Evolutionary conservation across 2,329 filamentous ascomycete genomes (phyloP), one percentile per base, ranked within the genome.

Genomic region (Teratosphaeria nubilosa): DNA sequence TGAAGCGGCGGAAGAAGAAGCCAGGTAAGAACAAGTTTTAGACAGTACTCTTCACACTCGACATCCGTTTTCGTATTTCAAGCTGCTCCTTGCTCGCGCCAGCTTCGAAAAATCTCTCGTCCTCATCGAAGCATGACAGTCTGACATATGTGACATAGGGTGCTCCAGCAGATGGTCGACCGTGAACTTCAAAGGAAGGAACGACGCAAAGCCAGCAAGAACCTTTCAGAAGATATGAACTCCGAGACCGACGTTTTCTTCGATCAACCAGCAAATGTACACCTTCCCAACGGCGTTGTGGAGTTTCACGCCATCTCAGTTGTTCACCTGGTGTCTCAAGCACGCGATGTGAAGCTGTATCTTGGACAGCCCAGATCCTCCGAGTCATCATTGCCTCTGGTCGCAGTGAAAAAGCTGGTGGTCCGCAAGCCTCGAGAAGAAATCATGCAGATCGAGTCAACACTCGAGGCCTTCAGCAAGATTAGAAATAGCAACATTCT

Each of bases 401-500:
- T 71, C 5, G 63, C 66, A 20, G 61, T 71, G 20, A 66, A 66
- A 55, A 63, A 64, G n/a, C 56, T 64, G 27, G 63, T 56, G 10
- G 58, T 66, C 13, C 34, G 59, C 50, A 59, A 67, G 53, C 55
- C 53, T 45, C 64, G 68, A 50, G 58, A 60, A 2, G 66, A 66
- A 9, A 65, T 69, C 34, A 64, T 70, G 53, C 59, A 67, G 54
- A 59, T 70, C 11, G 69, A 71, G 53, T 56, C 58, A 7, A 57
- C 64, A 59, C 78, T 99, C 37, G 88, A 92, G 63, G 79, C 82
- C 10, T 76, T 95, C 55, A 94, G 89, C 71, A 83, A 82, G 63
- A 76, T 94, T 45, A 82, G 83, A 3, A 90, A 96, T 70, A 80
- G 83, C 25, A 90, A 91, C 67, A 75, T 97, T 13, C 80, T 94